Evolutionary conservation across 2,329 filamentous ascomycete species (phyloP), one percentile per base, ranked within the genome.

Genomic region (Fusarium tuaranense): DNA sequence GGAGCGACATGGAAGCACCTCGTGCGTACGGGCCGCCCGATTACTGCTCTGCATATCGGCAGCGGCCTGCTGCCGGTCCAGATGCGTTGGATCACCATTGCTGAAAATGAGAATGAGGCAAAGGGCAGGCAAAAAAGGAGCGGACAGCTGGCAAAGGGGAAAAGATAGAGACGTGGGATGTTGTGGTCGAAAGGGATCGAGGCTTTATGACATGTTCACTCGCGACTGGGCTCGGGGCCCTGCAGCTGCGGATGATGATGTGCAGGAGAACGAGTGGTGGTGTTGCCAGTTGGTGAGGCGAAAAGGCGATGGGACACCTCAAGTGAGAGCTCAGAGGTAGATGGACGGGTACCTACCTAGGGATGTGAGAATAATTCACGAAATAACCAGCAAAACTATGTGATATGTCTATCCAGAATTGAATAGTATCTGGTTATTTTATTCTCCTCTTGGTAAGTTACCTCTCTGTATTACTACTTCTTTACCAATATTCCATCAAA

Each of bases 1-100:
- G 85, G 78, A 63, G 77, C 71, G 25, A 82, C 60, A 68, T 84
- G 82, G 27, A 83, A 64, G 55, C 65, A 61, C 61, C 80, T 79
- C 58, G 30, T 71, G 66, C 64, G 53, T 57, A 62, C 60, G 60
- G 70, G 65, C 60, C 48, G 48, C 63, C 65, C 27, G 53, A 58
- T 61, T 51, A 22, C 58, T 41, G 38, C 9, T 68, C 61, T 59
- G 41, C 61, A 65, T 36, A 69, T 48, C 38, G 74, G 71, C 67
- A 70, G 65, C 51, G 48, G 32, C 48, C 48, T 53, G 63, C 69
- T 61, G 63, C 68, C 55, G 46, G 51, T 48, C 62, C 63, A 61
- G 69, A 76, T 65, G 69, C 72, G 65, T 69, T 72, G 75, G 71
- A 76, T 77, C 64, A 74, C 69, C 73, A 79, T 79, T 68, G 72